A percentile compares a stretch with the other conserved stretches of the same genome.
Conservation (phyloP, 1,139 yeast genomes). For the Saccharomyces hybrid region DNA sequence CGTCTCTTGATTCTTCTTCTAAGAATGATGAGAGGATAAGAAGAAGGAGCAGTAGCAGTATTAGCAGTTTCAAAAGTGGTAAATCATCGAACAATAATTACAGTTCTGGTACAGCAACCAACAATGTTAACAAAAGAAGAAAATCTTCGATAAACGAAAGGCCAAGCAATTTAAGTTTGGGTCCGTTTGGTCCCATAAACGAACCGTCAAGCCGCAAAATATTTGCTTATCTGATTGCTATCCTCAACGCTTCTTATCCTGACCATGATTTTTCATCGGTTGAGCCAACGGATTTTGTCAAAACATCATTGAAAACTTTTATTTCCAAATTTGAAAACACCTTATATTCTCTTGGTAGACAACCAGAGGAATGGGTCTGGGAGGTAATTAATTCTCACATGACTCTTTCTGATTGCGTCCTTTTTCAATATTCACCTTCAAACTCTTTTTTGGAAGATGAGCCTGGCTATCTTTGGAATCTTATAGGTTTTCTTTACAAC, state of each 20-base stretch:
- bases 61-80: slow-evolving; percentile 1
- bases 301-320: slow-evolving; percentile 44
- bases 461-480: slow-evolving; percentile 64
- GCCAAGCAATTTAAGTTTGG: slow-evolving; percentile 32
- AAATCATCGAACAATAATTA: background rate
- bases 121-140: slow-evolving; percentile 11
- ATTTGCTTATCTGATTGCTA: slow-evolving; percentile 85
- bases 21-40: slow-evolving; percentile 11
- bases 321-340: slow-evolving; percentile 73
- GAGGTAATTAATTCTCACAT: slow-evolving; percentile 79
- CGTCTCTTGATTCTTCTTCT: slow-evolving; percentile 22
- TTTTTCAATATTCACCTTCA: slow-evolving; percentile 70
- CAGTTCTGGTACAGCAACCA: background rate
- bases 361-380: slow-evolving; percentile 65
- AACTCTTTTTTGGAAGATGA: slow-evolving; percentile 66
- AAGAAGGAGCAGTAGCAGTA: slow-evolving; percentile 20
- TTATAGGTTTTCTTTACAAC: slow-evolving; percentile 88
- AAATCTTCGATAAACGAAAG: slow-evolving; percentile 24
- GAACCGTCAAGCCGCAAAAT: slow-evolving; percentile 78
- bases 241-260: slow-evolving; percentile 85
- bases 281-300: slow-evolving; percentile 78
- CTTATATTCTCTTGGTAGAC: slow-evolving; percentile 66
- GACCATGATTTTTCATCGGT: slow-evolving; percentile 88
- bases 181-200: slow-evolving; percentile 93
- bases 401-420: slow-evolving; percentile 68